A percentile compares a stretch with the other conserved stretches of the same genome.
phyloP scores from a whole-genome alignment of 352 stramenopile species.

The Pythium phragmitis region DNA sequence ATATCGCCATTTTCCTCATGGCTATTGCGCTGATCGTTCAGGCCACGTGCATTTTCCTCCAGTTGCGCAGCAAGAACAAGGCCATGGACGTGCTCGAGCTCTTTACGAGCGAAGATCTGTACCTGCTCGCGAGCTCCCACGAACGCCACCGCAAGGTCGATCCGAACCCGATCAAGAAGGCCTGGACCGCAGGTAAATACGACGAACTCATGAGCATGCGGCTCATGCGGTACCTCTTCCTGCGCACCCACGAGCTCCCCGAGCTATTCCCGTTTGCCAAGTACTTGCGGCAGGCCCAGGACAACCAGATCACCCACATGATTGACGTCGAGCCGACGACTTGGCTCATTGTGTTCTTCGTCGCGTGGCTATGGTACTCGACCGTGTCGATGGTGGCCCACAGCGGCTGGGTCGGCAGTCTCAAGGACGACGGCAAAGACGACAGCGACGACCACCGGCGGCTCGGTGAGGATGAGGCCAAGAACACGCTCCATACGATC shows the following conservation, averaged over 20 bases:
- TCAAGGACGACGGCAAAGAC: not conserved
- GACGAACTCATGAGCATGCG: constrained; percentile 19
- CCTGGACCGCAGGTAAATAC: constrained; percentile 8
- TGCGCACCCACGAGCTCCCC: constrained; percentile 19
- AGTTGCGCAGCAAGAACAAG: constrained; percentile 31
- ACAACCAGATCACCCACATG: constrained; percentile 78
- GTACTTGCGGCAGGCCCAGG: constrained; percentile 66
- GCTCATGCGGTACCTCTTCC: constrained; percentile 28
- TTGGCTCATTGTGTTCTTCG: constrained; percentile 31
- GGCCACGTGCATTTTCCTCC: constrained; percentile 29
- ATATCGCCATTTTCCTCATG: constrained; percentile 35
- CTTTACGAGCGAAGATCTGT: constrained; percentile 27
- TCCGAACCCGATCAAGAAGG: not conserved
- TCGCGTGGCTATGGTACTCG: constrained; percentile 20
- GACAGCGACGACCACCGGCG: constrained; percentile 6
- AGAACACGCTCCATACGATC: not conserved
- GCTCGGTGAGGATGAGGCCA: constrained; percentile 2
- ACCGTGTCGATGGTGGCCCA: constrained; percentile 2
- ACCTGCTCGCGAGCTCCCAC: constrained; percentile 12
- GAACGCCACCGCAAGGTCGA: constrained; percentile 12
- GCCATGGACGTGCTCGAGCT: constrained; percentile 22
- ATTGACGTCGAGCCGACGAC: constrained; percentile 72
- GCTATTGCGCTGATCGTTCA: constrained; percentile 35
- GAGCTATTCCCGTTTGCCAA: constrained; percentile 58
- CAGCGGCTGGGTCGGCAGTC: constrained; percentile 1